Evolutionary conservation across 148 eudicot genomes (phyloP).

Genomic region (Cornus controversa): DNA sequence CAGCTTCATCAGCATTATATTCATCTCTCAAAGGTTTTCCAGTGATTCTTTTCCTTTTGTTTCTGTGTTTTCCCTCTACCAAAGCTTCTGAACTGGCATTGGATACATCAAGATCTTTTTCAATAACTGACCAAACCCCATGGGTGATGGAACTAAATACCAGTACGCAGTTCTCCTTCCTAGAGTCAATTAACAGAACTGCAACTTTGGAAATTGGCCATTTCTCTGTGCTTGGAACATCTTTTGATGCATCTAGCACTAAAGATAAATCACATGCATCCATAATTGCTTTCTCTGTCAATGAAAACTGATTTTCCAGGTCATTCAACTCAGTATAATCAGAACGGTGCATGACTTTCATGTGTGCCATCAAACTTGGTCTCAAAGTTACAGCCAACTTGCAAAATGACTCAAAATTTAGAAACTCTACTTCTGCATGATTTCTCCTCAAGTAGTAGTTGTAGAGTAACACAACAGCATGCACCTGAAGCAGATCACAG

Average conservation of each 20-base stretch:
- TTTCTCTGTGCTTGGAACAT: conserved; percentile 39
- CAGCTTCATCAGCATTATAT: conserved; percentile 29
- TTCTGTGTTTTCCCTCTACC: conserved; percentile 21
- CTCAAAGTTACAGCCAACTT: conserved; percentile 55
- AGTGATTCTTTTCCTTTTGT: conserved; percentile 37
- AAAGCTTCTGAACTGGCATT: conserved; percentile 19
- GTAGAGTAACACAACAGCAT: conserved; percentile 89
- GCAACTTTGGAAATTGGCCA: conserved; percentile 77
- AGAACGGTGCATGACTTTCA: conserved; percentile 41
- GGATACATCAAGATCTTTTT: conserved; percentile 40
- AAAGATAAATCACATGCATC: conserved; percentile 61
- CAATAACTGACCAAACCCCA: conserved; percentile 88
- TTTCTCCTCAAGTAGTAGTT: conserved; percentile 77
- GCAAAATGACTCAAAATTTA: conserved; percentile 69
- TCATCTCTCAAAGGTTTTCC: conserved; percentile 32
- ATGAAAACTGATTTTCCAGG: conserved; percentile 46
- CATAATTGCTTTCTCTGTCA: conserved; percentile 70
- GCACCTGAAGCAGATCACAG: conserved; percentile 49
- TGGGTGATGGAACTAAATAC: conserved; percentile 51
- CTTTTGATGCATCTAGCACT: conserved; percentile 51
- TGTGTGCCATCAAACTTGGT: conserved; percentile 45
- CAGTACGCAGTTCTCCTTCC: conserved; percentile 59
- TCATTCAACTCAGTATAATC: conserved; percentile 33
- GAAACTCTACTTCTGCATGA: conserved; percentile 44
- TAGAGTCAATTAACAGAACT: conserved; percentile 61